Percentiles rank a stretch among this genome's conserved stretches.
phyloP scores from a whole-genome alignment of 352 stramenopile species.

The Pythium biforme region DNA sequence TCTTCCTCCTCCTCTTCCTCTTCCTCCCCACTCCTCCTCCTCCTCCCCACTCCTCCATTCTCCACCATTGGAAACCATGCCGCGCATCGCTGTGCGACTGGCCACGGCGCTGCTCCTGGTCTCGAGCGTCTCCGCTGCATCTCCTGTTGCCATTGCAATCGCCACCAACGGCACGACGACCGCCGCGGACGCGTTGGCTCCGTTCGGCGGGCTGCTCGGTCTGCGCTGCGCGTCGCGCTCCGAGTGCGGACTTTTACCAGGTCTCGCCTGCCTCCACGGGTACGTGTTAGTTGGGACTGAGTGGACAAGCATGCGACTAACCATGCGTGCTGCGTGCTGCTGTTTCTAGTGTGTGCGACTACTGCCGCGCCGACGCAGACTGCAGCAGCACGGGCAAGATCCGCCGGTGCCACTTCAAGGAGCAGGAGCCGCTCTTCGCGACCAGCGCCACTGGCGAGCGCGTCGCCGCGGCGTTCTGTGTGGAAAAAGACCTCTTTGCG shows the following conservation, averaged over 20 bases:
- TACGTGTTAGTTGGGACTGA: constrained; percentile 17
- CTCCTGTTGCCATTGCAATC: not conserved
- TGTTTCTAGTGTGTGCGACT: constrained; percentile 58
- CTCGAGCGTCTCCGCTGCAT: not conserved
- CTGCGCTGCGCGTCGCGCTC: constrained; percentile 41
- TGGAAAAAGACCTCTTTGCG: constrained; percentile 80
- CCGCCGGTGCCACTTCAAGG: constrained; percentile 56
- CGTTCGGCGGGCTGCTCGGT: constrained; percentile 39
- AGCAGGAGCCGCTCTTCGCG: constrained; percentile 19
- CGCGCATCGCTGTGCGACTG: not conserved
- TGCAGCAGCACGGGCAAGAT: constrained; percentile 50
- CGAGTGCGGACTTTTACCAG: constrained; percentile 76
- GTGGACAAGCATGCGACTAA: not conserved
- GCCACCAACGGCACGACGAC: not conserved
- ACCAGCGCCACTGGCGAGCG: constrained; percentile 31
- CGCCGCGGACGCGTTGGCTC: not conserved
- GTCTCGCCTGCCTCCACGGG: constrained; percentile 63
- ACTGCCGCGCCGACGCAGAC: constrained; percentile 53
- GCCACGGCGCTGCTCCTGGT: not conserved
- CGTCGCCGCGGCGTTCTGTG: constrained; percentile 55
- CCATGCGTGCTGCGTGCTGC: not conserved
- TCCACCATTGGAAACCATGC: not conserved
- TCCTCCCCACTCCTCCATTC: not conserved
- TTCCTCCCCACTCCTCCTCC: not conserved
- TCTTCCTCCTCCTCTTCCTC: not conserved